Base-by-base conservation (phyloP, 768 basidiomycete genomes). In the Mycena pura region DNA sequence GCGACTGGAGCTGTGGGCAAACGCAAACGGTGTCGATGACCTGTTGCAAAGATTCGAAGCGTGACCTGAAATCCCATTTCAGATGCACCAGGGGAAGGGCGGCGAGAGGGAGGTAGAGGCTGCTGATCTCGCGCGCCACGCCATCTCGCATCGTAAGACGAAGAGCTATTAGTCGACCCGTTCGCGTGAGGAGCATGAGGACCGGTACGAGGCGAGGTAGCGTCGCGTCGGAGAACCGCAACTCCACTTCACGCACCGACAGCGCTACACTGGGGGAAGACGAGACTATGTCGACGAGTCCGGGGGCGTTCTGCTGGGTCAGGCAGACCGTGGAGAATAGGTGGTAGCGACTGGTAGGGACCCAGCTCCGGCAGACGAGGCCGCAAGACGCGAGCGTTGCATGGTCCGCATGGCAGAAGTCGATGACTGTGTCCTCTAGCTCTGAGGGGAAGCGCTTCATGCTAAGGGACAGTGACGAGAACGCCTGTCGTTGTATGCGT, bases 301-400 rank as follows among this genome's bases (percentile, higher is more conserved):
- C 34, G 21, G 39, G n/a, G 4, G 34, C 46, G 22, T 62, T 65
- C 5, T 48, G 10, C 14, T 22, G 3, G 27, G 38, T 61, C 9
- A 65, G 50, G 39, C 31, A 48, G 24, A 65, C 39, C n/a, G 59
- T 24, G 7, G 44, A 64, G 48, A 67, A 69, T 8, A 65, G 41
- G 45, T 69, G 68, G 51, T 60, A 67, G 15, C 66, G 51, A 34
- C 54, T 57, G 24, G 64, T 40, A 6, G 58, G 61, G 7, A 60
- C 49, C 68, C 66, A 69, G 60, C 27, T 31, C 1, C 58, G 60
- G 28, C 68, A 69, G 38, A 68, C 64, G 34, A 69, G 66, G 6
- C 60, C 58, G 48, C 66, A 69, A 2, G 60, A 39, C 3, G 60
- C 57, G 8, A 69, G 66, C 3, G 63, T 50, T 4, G 34, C 19